These are phyloP conservation scores for Calcarisporium arbuscula DNA, from an alignment of 2,329 filamentous ascomycete species.

Conservation along the genomic window DNA sequence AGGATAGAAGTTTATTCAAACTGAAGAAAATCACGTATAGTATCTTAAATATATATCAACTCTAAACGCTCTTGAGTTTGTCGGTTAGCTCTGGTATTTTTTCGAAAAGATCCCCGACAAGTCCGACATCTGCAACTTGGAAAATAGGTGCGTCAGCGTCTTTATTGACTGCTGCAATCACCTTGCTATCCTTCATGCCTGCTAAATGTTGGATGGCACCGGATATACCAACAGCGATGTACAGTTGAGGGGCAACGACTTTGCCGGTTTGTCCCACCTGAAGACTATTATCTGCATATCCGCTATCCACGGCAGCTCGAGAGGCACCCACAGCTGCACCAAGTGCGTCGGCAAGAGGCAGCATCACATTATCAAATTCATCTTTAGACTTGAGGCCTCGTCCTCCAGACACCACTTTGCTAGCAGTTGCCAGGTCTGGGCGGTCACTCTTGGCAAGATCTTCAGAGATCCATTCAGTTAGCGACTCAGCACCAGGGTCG, in stretches of 20 bases:
- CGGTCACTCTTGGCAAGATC: slow-evolving; percentile 89
- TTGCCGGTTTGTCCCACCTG: slow-evolving; percentile 99
- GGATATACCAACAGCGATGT: slow-evolving; percentile 91
- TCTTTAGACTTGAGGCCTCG: slow-evolving; percentile 96
- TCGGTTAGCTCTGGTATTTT: slow-evolving; percentile 94
- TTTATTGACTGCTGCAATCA: slow-evolving; percentile 98
- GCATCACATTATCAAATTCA: slow-evolving; percentile 89
- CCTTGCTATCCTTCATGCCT: slow-evolving; percentile 99
- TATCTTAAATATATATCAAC: slow-evolving; percentile 9
- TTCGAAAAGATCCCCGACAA: slow-evolving; percentile 93
- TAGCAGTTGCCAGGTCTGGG: slow-evolving; percentile 85
- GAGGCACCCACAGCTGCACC: slow-evolving; percentile 96
- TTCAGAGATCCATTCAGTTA: slow-evolving; percentile 88
- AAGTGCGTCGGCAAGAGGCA: slow-evolving; percentile 84
- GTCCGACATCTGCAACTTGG: slow-evolving; percentile 91
- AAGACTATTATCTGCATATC: slow-evolving; percentile 96
- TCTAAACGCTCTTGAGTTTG: slow-evolving; percentile 66
- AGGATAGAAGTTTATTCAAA: slow-evolving; percentile 23
- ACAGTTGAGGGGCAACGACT: slow-evolving; percentile 93
- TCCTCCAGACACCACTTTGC: slow-evolving; percentile 85
- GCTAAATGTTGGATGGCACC: slow-evolving; percentile 97
- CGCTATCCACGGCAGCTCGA: slow-evolving; percentile 90
- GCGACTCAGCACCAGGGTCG: slow-evolving; percentile 70
- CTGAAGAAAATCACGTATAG: slow-evolving; percentile 2
- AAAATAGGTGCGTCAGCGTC: slow-evolving; percentile 96